These are phyloP conservation scores for Rhizophagus clarus DNA, from an alignment of 192 early-diverging fungal genomes.

Conservation along the genomic window DNA sequence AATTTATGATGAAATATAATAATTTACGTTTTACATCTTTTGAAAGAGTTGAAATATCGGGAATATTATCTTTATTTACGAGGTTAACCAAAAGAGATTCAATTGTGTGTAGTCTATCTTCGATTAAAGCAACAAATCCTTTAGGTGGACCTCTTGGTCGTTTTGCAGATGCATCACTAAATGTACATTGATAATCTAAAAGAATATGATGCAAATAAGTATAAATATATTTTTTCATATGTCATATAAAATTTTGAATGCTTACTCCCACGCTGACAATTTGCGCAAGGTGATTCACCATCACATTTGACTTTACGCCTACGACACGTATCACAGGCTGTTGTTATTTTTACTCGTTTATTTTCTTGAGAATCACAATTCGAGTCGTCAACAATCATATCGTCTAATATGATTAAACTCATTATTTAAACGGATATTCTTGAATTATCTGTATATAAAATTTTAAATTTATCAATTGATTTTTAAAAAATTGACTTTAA, in stretches of 20 bases:
- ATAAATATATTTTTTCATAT: neutral
- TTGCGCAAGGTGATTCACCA: slow-evolving; percentile 41
- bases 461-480: too few relatives aligned
- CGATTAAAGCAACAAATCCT: slow-evolving; percentile 69
- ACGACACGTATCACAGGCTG: slow-evolving; percentile 45
- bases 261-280: slow-evolving; percentile 36
- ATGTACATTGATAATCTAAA: slow-evolving; percentile 32
- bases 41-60: slow-evolving; percentile 2
- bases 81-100: slow-evolving; percentile 58
- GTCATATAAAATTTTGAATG: neutral
- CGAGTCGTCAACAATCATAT: slow-evolving; percentile 32
- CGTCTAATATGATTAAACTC: slow-evolving; percentile 20
- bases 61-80: slow-evolving; percentile 40
- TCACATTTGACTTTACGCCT: slow-evolving; percentile 50
- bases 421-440: neutral
- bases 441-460: too few relatives aligned
- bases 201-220: neutral
- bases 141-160: slow-evolving; percentile 56
- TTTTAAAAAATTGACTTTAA: too few relatives aligned
- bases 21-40: slow-evolving; percentile 21
- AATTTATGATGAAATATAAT: neutral
- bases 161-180: slow-evolving; percentile 26
- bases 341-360: slow-evolving; percentile 49
- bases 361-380: slow-evolving; percentile 19
- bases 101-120: slow-evolving; percentile 52